A percentile compares a stretch with the other conserved stretches of the same genome.
phyloP scores from a whole-genome alignment of 2,329 filamentous ascomycete species.

The Metarhizium sp. region DNA sequence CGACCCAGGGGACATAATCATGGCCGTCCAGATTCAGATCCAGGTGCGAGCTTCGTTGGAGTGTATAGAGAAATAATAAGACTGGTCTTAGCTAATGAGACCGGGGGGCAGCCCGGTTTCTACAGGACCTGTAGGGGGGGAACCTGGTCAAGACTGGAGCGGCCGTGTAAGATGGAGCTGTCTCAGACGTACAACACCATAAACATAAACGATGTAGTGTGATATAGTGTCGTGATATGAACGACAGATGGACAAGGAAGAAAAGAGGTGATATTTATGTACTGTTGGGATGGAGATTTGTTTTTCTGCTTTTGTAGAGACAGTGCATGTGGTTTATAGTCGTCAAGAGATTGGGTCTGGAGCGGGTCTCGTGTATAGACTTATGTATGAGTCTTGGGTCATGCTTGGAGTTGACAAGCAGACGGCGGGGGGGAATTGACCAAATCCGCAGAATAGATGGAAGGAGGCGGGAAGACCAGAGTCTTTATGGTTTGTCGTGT shows the following conservation, averaged over 20 bases:
- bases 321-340: neutral
- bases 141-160: neutral
- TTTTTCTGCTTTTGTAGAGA: neutral
- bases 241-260: neutral
- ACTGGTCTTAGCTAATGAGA: neutral
- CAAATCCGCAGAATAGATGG: neutral
- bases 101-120: neutral
- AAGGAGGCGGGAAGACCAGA: neutral
- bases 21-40: neutral
- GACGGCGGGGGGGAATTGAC: neutral
- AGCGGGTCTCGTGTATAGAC: neutral
- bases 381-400: neutral
- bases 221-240: neutral
- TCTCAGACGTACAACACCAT: neutral
- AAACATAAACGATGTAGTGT: neutral
- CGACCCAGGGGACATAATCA: constrained; percentile 9
- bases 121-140: neutral
- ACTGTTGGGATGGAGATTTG: neutral
- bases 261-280: neutral
- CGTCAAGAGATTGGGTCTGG: neutral
- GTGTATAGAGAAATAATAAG: neutral
- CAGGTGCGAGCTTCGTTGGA: neutral
- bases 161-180: neutral
- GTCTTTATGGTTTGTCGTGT: constrained; percentile 4
- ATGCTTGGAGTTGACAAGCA: neutral